A percentile compares a stretch with the other conserved stretches of the same genome.
These are phyloP conservation scores for Trichophyton verrucosum DNA, from an alignment of 2,329 filamentous ascomycete genomes.

Conservation along the genomic window DNA sequence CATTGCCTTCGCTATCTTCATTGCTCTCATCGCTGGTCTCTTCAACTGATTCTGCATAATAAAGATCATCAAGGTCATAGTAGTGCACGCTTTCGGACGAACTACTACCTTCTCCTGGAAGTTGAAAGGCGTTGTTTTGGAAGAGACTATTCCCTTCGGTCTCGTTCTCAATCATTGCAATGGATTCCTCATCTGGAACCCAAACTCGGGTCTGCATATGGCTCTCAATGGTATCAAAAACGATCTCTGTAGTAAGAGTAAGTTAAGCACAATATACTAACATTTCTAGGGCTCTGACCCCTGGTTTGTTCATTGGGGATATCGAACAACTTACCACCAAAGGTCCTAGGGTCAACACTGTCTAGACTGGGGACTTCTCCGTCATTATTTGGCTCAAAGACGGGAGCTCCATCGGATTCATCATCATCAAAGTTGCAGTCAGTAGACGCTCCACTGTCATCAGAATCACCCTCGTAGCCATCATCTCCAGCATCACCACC, in stretches of 20 bases:
- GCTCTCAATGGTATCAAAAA: neutral
- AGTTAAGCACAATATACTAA: neutral
- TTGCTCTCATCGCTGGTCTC: neutral
- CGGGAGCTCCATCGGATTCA: slow-evolving; percentile 10
- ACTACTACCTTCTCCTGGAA: neutral
- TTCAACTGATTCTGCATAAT: neutral
- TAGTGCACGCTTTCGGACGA: neutral
- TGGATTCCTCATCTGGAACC: neutral
- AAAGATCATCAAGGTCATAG: neutral
- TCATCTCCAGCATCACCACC: neutral
- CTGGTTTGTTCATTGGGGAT: neutral
- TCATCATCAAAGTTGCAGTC: slow-evolving; percentile 10
- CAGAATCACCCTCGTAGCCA: neutral
- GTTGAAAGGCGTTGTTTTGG: neutral
- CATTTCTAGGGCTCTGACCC: neutral
- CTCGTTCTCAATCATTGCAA: neutral
- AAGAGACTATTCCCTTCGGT: neutral
- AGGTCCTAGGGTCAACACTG: neutral
- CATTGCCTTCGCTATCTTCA: neutral
- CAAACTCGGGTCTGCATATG: neutral
- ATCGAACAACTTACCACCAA: neutral
- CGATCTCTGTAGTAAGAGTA: neutral
- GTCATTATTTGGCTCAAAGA: neutral
- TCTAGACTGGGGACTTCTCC: neutral
- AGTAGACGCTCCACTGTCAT: neutral